Evolutionary conservation across 805 yeast species (phyloP).

Genomic region (Danielia oregonensis): DNA sequence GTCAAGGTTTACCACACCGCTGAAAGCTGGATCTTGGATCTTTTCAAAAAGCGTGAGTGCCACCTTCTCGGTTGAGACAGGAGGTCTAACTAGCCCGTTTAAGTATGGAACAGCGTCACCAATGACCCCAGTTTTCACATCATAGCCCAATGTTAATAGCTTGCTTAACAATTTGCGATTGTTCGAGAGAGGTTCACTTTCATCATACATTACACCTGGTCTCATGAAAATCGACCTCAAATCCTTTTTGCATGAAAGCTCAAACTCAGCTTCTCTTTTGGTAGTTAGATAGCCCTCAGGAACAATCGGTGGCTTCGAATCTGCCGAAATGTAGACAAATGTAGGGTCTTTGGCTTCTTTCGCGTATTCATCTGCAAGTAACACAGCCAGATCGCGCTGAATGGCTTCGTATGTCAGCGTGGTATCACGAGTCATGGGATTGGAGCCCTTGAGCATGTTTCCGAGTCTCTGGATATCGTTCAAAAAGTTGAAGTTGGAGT

Average conservation of each 20-base stretch:
- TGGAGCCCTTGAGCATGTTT: constrained; percentile 44
- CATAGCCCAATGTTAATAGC: constrained; percentile 41
- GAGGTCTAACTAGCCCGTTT: constrained; percentile 50
- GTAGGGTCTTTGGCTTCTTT: constrained; percentile 21
- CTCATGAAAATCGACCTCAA: constrained; percentile 64
- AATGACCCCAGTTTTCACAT: constrained; percentile 41
- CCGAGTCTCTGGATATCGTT: constrained; percentile 29
- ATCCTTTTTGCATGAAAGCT: constrained; percentile 39
- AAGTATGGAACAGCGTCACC: constrained; percentile 27
- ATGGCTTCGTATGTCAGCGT: constrained; percentile 55
- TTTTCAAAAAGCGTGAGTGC: constrained; percentile 56
- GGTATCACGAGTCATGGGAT: constrained; percentile 55
- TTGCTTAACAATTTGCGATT: constrained; percentile 41
- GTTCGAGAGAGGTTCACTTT: constrained; percentile 24
- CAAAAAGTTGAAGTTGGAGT: constrained; percentile 35
- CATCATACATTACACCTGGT: constrained; percentile 84
- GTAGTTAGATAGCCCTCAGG: constrained; percentile 71
- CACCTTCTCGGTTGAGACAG: constrained; percentile 65
- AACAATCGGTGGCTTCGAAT: constrained; percentile 56
- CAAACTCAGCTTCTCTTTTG: constrained; percentile 74
- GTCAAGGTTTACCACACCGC: constrained; percentile 59
- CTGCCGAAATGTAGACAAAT: constrained; percentile 81
- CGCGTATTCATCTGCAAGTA: constrained; percentile 54
- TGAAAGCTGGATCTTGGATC: constrained; percentile 45
- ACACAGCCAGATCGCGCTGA: constrained; percentile 66